Evolutionary conservation across 2,329 filamentous ascomycete genomes (phyloP), one percentile per base, ranked within the genome.

Genomic region (Phialemoniopsis sp.): DNA sequence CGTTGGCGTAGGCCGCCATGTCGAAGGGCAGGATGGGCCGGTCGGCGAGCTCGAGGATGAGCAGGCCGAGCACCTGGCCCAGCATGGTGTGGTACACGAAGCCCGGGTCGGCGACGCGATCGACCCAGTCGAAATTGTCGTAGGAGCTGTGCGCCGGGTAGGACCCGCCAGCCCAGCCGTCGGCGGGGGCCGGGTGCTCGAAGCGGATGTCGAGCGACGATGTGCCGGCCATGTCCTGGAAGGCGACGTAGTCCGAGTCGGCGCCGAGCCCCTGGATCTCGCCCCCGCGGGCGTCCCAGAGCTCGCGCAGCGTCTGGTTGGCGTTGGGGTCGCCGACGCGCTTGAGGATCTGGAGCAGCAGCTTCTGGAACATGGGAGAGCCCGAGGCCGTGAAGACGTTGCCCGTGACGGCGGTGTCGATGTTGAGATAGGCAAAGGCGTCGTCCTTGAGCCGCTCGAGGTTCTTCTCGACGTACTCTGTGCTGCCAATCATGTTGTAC

Each of bases 401-500:
- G 6, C 93, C 93, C 3, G 78, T 77, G 4, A 97, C 82, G 28
- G 85, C 91, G 2, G 82, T 79, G 57, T 91, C 91, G 31, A 98
- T 82, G 55, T 98, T 98, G 48, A 98, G 72, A 55, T 98, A 98
- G 9, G 87, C 90, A 46, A 88, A 80, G 0, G 79, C 91, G 51
- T 93, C 76, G 14, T 76, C 68, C 32, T 87, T 83, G 7, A 98
- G 72, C 4, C 67, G 60, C 0, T 90, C 81, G 19, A 89, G 70
- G 49, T 91, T 83, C 34, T 86, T 84, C 64, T 98, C 93, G 34
- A 98, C 93, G 54, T 86, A 91, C 60, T 98, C 93, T 2, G 93
- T 97, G 10, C 89, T 95, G 8, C 93, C 93, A 42, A 95, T 87
- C 34, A 93, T 68, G 61, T 96, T 96, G 67, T 95, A 97, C 61